A percentile compares a stretch with the other conserved stretches of the same genome.
phyloP scores from a whole-genome alignment of 257 asterid genomes.

The Leonotis leonurus region DNA sequence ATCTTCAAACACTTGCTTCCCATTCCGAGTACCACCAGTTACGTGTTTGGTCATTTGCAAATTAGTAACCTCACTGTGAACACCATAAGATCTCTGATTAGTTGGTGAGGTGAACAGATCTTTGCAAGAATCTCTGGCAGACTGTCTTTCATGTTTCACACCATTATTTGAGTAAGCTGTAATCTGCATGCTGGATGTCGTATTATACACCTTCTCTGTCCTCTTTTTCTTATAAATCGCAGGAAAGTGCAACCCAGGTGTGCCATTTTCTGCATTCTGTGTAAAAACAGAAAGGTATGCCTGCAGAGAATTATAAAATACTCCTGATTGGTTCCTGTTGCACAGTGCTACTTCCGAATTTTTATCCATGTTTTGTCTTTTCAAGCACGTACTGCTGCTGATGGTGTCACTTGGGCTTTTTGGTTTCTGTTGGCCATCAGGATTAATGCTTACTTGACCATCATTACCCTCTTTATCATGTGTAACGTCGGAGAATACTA shows the following conservation, averaged over 20 bases:
- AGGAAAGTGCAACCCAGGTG: slow-evolving; percentile 44
- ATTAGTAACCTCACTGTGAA: slow-evolving; percentile 22
- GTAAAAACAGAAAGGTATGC: slow-evolving; percentile 27
- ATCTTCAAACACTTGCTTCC: slow-evolving; percentile 25
- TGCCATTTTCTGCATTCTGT: slow-evolving; percentile 18
- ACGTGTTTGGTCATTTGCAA: slow-evolving; percentile 15
- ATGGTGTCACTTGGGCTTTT: slow-evolving; percentile 30
- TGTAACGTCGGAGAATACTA: slow-evolving; percentile 59
- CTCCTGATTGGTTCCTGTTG: slow-evolving; percentile 37
- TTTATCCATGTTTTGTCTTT: slow-evolving; percentile 35
- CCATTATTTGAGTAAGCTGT: slow-evolving; percentile 13
- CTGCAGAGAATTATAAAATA: slow-evolving; percentile 42
- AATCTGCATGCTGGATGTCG: slow-evolving; percentile 27
- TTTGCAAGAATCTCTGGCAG: slow-evolving; percentile 14
- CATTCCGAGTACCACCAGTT: slow-evolving; percentile 21
- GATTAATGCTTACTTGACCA: slow-evolving; percentile 24
- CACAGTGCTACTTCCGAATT: slow-evolving; percentile 32
- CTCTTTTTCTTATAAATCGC: slow-evolving; percentile 55
- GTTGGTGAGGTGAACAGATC: slow-evolving; percentile 18
- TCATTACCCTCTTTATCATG: slow-evolving; percentile 52
- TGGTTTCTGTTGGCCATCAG: slow-evolving; percentile 16
- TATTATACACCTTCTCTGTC: slow-evolving; percentile 33
- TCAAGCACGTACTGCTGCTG: slow-evolving; percentile 36
- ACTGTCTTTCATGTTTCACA: slow-evolving; percentile 6
- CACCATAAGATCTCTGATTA: slow-evolving; percentile 16